Percentiles rank a stretch among this genome's conserved stretches.
Conservation (phyloP, 257 asterid species). For the Nicotiana benthamiana region DNA sequence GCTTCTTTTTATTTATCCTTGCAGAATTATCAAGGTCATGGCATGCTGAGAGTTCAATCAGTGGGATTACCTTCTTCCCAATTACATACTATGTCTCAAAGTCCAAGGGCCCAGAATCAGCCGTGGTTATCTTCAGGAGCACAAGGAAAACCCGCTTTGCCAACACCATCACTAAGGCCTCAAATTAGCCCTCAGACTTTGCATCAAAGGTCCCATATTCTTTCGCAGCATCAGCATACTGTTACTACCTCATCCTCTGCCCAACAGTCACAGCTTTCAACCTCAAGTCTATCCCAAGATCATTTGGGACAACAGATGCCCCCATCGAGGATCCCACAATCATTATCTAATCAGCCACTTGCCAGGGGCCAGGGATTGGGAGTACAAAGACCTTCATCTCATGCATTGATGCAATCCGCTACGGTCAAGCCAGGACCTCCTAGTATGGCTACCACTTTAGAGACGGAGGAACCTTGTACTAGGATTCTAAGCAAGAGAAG, state of each 20-base stretch:
- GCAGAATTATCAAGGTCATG: constrained; percentile 70
- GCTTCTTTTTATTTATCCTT: constrained; percentile 5
- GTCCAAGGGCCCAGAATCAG: constrained; percentile 52
- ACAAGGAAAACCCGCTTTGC: constrained; percentile 75
- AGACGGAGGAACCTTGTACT: constrained; percentile 49
- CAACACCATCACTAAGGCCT: constrained; percentile 59
- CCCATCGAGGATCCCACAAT: constrained; percentile 49
- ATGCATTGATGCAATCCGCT: constrained; percentile 35
- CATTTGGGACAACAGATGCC: constrained; percentile 48
- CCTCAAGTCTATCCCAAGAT: constrained; percentile 50
- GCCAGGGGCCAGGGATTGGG: constrained; percentile 52
- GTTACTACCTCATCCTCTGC: constrained; percentile 29
- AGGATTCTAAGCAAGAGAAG: constrained; percentile 72
- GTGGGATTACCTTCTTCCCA: constrained; percentile 51
- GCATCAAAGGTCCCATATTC: constrained; percentile 56
- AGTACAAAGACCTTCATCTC: constrained; percentile 47
- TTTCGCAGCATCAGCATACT: constrained; percentile 51
- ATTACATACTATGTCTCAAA: constrained; percentile 54
- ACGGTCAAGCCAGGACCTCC: constrained; percentile 29
- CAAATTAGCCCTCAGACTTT: constrained; percentile 50
- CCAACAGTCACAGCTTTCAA: constrained; percentile 47
- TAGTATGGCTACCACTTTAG: constrained; percentile 34
- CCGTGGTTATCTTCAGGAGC: constrained; percentile 74
- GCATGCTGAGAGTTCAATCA: constrained; percentile 62
- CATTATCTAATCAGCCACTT: constrained; percentile 55